A percentile compares a stretch with the other conserved stretches of the same genome.
Conservation (phyloP, 2,329 filamentous ascomycete genomes). For the Trichoderma hamatum region DNA sequence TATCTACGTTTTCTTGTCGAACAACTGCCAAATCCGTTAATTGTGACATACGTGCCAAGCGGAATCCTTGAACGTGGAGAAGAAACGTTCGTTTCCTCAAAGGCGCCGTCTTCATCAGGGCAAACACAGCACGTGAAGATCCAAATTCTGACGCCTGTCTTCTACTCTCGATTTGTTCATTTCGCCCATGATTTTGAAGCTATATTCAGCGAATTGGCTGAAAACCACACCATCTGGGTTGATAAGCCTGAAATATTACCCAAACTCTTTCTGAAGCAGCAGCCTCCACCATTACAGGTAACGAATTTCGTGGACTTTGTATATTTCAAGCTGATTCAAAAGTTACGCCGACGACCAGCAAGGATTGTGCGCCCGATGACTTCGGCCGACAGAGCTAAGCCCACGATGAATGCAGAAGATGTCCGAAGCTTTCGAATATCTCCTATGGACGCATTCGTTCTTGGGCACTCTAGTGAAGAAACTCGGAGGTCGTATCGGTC, state of each 20-base stretch:
- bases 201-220: constrained; percentile 61
- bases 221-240: constrained; percentile 61
- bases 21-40: constrained; percentile 47
- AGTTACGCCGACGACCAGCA: constrained; percentile 47
- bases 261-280: constrained; percentile 48
- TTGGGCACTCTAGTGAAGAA: constrained; percentile 38
- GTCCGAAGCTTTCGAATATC: constrained; percentile 54
- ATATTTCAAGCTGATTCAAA: constrained; percentile 50
- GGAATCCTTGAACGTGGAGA: constrained; percentile 46
- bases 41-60: constrained; percentile 57
- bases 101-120: constrained; percentile 30
- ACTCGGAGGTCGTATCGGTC: constrained; percentile 42
- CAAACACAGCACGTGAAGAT: constrained; percentile 52
- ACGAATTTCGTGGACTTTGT: constrained; percentile 44
- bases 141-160: constrained; percentile 63
- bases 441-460: constrained; percentile 54
- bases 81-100: constrained; percentile 45
- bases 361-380: constrained; percentile 47
- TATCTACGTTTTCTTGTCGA: constrained; percentile 56
- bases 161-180: constrained; percentile 67
- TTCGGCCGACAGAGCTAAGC: constrained; percentile 37
- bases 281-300: constrained; percentile 41
- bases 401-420: constrained; percentile 38
- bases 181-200: constrained; percentile 66
- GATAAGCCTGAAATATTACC: constrained; percentile 58